Evolutionary conservation across 768 basidiomycete species (phyloP).

Genomic region (Mycena rebaudengoi): DNA sequence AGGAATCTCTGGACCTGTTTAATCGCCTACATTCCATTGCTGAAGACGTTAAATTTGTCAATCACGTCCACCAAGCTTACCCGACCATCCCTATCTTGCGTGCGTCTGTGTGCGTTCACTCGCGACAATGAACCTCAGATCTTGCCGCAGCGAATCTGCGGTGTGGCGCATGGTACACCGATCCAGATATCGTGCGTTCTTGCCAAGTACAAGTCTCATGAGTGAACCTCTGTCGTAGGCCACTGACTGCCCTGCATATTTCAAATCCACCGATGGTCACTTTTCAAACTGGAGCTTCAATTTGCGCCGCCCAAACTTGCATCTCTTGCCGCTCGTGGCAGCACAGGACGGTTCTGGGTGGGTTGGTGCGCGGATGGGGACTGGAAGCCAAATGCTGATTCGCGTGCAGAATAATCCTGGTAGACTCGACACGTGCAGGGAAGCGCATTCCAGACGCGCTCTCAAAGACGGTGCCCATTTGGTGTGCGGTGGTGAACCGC

Average conservation of each 20-base stretch:
- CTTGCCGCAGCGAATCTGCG: conserved; percentile 81
- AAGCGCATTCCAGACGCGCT: conserved; percentile 95
- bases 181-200: conserved; percentile 63
- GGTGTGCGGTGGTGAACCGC: conserved; percentile 91
- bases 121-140: not conserved
- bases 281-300: conserved; percentile 87
- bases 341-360: conserved; percentile 63
- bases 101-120: conserved; percentile 21
- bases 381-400: not conserved
- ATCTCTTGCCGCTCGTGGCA: conserved; percentile 68
- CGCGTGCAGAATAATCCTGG: conserved; percentile 73
- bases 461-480: conserved; percentile 93
- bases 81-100: conserved; percentile 64
- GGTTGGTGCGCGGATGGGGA: conserved; percentile 29
- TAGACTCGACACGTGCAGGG: conserved; percentile 93
- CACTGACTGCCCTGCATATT: conserved; percentile 69
- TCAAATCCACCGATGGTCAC: conserved; percentile 94
- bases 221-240: conserved; percentile 31
- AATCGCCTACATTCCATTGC: conserved; percentile 89
- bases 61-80: conserved; percentile 57
- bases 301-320: conserved; percentile 84
- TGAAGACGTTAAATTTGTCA: conserved; percentile 79
- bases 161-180: conserved; percentile 94
- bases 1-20: conserved; percentile 79
- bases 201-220: conserved; percentile 2